A percentile compares a stretch with the other conserved stretches of the same genome.
These are phyloP conservation scores for Saccharomyces paradoxus DNA, from an alignment of 805 yeast species.

Conservation along the genomic window DNA sequence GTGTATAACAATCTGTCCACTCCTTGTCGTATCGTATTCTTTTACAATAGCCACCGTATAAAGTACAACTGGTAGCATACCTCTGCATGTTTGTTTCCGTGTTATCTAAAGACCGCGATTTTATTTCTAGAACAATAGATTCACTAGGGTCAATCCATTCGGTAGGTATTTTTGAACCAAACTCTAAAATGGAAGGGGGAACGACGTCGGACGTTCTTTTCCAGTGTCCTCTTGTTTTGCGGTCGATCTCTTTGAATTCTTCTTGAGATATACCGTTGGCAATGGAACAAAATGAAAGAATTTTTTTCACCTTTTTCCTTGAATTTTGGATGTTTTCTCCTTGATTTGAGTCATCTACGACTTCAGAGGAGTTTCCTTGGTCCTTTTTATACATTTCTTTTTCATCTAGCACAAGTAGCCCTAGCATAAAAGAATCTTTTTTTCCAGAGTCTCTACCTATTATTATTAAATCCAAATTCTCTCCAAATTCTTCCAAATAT, in stretches of 20 bases:
- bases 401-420: constrained; percentile 43
- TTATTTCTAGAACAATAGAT: constrained; percentile 73
- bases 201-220: constrained; percentile 30
- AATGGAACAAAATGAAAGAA: constrained; percentile 64
- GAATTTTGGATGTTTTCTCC: constrained; percentile 2
- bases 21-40: constrained; percentile 61
- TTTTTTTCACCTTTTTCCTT: constrained; percentile 25
- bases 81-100: constrained; percentile 35
- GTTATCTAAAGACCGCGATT: constrained; percentile 63
- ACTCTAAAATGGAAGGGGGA: constrained; percentile 41
- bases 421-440: constrained; percentile 67
- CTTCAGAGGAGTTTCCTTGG: not conserved
- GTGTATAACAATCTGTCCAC: constrained; percentile 45
- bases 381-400: constrained; percentile 14
- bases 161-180: constrained; percentile 56
- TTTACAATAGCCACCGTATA: constrained; percentile 70
- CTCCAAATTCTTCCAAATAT: constrained; percentile 77
- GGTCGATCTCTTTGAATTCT: constrained; percentile 53
- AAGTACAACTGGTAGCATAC: constrained; percentile 60
- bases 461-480: constrained; percentile 68
- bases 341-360: not conserved
- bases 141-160: constrained; percentile 75
- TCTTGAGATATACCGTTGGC: constrained; percentile 74
- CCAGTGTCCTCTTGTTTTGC: constrained; percentile 58
- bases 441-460: constrained; percentile 72